These are phyloP conservation scores for Volvox reticuliferus DNA, from an alignment of 139 green algal species.

Conservation along the genomic window DNA sequence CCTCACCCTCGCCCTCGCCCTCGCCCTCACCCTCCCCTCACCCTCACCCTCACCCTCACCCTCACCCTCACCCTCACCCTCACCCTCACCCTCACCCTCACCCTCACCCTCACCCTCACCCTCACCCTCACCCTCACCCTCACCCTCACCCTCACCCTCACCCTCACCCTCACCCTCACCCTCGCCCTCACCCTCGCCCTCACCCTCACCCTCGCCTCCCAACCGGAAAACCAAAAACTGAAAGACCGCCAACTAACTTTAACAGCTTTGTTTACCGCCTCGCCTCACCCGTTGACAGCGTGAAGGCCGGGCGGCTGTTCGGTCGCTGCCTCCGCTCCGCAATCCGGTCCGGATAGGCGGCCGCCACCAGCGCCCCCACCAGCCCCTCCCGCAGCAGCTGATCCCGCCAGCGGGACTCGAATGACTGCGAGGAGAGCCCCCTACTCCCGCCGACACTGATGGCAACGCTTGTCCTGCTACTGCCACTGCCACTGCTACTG, in stretches of 20 bases:
- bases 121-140: too few species aligned
- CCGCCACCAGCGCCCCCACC: conserved; percentile 66
- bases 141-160: too few species aligned
- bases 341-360: conserved; percentile 76
- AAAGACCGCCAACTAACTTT: too few species aligned
- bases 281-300: conserved; percentile 9
- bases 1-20: too few species aligned
- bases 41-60: too few species aligned
- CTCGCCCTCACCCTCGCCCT: too few species aligned
- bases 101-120: neutral
- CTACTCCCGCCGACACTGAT: neutral
- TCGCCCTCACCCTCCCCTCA: too few species aligned
- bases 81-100: too few species aligned
- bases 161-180: too few species aligned
- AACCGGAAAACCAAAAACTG: too few species aligned
- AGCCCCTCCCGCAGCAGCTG: conserved; percentile 50
- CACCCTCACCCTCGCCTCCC: neutral
- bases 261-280: too few species aligned
- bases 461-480: neutral
- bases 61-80: too few species aligned
- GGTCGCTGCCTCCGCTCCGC: conserved; percentile 44
- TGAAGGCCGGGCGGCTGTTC: conserved; percentile 22
- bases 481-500: neutral
- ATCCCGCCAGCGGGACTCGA: neutral
- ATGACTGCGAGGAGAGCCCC: neutral